Evolutionary conservation across 768 basidiomycete genomes (phyloP), one percentile per base, ranked within the genome.

Genomic region (Suillus fuscotomentosus): DNA sequence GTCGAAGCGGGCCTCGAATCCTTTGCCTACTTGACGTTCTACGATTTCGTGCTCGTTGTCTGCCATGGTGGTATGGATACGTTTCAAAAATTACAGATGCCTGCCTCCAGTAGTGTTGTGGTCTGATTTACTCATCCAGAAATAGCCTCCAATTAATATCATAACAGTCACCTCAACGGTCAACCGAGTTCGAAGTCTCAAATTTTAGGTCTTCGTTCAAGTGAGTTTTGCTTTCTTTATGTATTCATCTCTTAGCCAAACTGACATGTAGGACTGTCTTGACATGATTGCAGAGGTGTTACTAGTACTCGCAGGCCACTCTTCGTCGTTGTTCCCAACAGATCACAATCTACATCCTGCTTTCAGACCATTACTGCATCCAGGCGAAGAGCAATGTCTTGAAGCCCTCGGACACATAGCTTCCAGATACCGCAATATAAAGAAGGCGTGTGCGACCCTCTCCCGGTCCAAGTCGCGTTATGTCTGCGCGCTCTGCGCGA

Each of bases 251-350:
- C 54, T 61, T 27, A 41, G 36, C 56, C 55, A 31, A 63, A 63
- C 14, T 60, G 41, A 62, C 31, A 14, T 45, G 9, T 15, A 61
- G 31, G 34, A 39, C 14, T n/a, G 22, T 34, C 34, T 45, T 53
- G 50, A 61, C 65, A 95, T 96, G 95, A 92, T 96, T 67, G 89
- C 94, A 69, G 95, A 97, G 77, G 80, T 96, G 62, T 84, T 97
- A 53, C 86, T 95, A 63, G 82, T 95, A 61, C 88, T 97, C 56
- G 88, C 91, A 3, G 95, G 95, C 43, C 94, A 97, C 78, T 82
- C 86, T 5, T 96, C 95, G 0, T 91, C 93, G 2, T 81, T 97
- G 60, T 95, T 97, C 76, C 82, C 86, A 20, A 70, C 76, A 31
- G 87, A 85, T 63, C 79, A 86, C 64, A 78, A 77, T 39, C 72